These are phyloP conservation scores for Pseudocercospora fuligena DNA, from an alignment of 2,329 filamentous ascomycete species.

Conservation along the genomic window DNA sequence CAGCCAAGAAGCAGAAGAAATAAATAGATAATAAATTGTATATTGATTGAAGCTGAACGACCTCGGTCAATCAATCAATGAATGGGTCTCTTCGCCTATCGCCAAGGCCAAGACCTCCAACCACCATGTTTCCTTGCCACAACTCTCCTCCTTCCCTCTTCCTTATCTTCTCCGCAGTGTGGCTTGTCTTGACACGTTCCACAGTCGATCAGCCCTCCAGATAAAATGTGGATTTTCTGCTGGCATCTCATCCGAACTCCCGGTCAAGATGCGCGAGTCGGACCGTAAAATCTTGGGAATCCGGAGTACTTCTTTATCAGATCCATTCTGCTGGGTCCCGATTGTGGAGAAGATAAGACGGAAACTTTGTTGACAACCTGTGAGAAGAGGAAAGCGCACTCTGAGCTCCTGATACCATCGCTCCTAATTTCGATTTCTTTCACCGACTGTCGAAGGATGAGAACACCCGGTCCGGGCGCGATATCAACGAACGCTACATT, in stretches of 20 bases:
- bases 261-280: background rate
- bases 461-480: no score
- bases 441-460: no score
- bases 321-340: background rate
- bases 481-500: no score
- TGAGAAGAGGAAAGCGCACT: no score
- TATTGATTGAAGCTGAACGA: background rate
- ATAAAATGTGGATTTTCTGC: background rate
- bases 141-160: no score
- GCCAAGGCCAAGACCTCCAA: background rate
- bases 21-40: conserved; percentile 14
- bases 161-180: background rate
- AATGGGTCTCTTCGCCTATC: background rate
- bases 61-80: background rate
- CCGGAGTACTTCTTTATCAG: background rate
- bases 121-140: background rate
- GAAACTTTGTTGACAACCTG: no score
- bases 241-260: background rate
- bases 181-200: background rate
- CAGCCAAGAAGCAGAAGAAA: conserved; percentile 47
- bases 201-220: background rate
- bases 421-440: no score
- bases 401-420: no score
- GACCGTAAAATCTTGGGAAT: no score
- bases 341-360: no score